These are phyloP conservation scores for Rubroshorea leprosula DNA, from an alignment of 345 rosid species.

Conservation along the genomic window DNA sequence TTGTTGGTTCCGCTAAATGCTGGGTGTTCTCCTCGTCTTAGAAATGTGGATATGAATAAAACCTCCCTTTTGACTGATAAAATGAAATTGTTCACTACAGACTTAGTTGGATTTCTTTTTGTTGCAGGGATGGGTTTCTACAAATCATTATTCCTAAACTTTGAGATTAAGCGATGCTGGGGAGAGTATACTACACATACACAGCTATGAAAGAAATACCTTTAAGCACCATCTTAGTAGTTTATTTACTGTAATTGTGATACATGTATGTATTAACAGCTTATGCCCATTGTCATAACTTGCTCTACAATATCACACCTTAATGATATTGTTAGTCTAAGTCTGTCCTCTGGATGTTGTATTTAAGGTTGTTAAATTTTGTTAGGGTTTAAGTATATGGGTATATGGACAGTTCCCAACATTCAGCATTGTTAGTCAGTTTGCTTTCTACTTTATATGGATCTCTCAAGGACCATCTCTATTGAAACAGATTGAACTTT, in stretches of 20 bases:
- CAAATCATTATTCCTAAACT: constrained; percentile 52
- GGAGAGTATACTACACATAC: neutral
- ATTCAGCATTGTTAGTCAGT: no score
- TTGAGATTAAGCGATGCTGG: constrained; percentile 27
- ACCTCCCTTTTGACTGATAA: no score
- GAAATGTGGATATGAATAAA: no score
- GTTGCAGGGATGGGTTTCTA: constrained; percentile 55
- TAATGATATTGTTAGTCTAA: neutral
- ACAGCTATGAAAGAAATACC: neutral
- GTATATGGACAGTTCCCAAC: no score
- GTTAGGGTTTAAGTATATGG: no score
- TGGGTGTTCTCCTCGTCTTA: no score
- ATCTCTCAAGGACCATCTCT: no score
- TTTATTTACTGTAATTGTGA: neutral
- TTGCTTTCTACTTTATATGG: no score
- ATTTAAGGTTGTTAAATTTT: no score
- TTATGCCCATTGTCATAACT: neutral
- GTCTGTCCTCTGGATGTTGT: no score
- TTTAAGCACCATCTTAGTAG: neutral
- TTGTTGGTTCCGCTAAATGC: no score
- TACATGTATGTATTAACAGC: neutral
- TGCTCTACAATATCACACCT: neutral
- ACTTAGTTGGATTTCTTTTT: neutral
- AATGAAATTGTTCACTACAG: neutral
- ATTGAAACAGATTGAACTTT: no score